Base-by-base conservation (phyloP, 208 protist species). In the Acanthamoeba lugdunensis region DNA sequence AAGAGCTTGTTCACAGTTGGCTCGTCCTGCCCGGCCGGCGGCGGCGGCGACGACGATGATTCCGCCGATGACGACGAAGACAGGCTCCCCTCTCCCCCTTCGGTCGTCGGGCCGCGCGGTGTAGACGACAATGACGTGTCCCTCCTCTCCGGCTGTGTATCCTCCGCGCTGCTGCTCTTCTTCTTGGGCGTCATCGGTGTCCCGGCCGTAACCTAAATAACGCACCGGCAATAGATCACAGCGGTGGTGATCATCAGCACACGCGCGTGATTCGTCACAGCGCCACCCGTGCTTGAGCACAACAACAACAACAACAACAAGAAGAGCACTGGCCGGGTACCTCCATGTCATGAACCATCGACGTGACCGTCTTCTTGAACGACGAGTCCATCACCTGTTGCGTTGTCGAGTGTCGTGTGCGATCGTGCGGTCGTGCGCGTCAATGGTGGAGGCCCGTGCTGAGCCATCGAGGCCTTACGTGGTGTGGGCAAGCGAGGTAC, bases 301-400 rank as follows among this genome's bases (percentile, higher is more conserved):
- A 33, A 33, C 33, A 33, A 33, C 33, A 33, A 33, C 33, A 33
- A 33, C 33, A 33, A 33, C 33, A 33, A 33, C 33, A 33, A 33
- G 33, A 33, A 33, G 14, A 56, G 16, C 52, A 13, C 4, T 1
- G 14, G 81, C 18, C 2, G 54, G 7, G 16, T 28, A 28, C 73
- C 67, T 84, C 23, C 90, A 84, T 93, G 45, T 93, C 90, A 30
- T 93, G 33, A 1, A 93, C 0, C 90, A 93, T 93, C 41, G 73
- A 67, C 7, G 25, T 63, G 48, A 93, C 50, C 21, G 56, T 93
- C 50, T 93, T 93, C 50, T 93, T 79, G 54, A 73, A 84, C 45
- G 65, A 67, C 28, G 90, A 33, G 37, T 79, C 69, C 90, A 93
- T 87, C 50, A 87, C 79, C 77, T 84, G 77, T 30, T 0, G 21